Evolutionary conservation across 495 filamentous ascomycete genomes (phyloP).

Genomic region (Poronia punctata): DNA sequence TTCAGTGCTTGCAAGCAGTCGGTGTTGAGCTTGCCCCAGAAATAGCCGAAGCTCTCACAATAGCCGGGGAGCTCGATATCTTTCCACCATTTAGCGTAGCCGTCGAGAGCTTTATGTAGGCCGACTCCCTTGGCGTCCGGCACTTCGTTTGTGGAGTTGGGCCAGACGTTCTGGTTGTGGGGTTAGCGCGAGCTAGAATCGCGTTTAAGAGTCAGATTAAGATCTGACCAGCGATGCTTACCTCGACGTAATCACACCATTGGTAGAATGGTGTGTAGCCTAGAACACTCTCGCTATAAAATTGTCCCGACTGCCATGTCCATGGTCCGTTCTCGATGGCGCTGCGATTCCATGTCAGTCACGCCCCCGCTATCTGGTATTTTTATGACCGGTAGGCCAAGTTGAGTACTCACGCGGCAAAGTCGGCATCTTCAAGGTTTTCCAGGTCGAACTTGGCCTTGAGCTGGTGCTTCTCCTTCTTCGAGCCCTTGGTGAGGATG

Average conservation of each 20-base stretch:
- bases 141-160: slow-evolving; percentile 18
- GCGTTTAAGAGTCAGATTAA: slow-evolving; percentile 31
- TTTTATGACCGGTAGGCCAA: slow-evolving; percentile 17
- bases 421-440: slow-evolving; percentile 50
- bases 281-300: slow-evolving; percentile 29
- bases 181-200: neutral
- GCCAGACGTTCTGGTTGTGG: slow-evolving; percentile 17
- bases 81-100: slow-evolving; percentile 47
- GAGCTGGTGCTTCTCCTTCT: slow-evolving; percentile 38
- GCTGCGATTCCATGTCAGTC: slow-evolving; percentile 22
- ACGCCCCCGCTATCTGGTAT: slow-evolving; percentile 38
- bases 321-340: slow-evolving; percentile 48
- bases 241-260: slow-evolving; percentile 42
- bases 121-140: slow-evolving; percentile 40
- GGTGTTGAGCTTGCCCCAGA: slow-evolving; percentile 34
- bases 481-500: slow-evolving; percentile 35
- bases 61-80: slow-evolving; percentile 40
- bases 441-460: slow-evolving; percentile 54
- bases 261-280: slow-evolving; percentile 46
- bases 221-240: slow-evolving; percentile 12
- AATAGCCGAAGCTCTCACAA: slow-evolving; percentile 40
- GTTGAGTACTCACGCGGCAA: slow-evolving; percentile 33
- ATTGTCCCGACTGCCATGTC: slow-evolving; percentile 48
- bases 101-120: slow-evolving; percentile 38
- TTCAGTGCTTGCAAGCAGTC: slow-evolving; percentile 55